Base-by-base conservation (phyloP, 257 asterid genomes). In the Paraleonurus japonicus region DNA sequence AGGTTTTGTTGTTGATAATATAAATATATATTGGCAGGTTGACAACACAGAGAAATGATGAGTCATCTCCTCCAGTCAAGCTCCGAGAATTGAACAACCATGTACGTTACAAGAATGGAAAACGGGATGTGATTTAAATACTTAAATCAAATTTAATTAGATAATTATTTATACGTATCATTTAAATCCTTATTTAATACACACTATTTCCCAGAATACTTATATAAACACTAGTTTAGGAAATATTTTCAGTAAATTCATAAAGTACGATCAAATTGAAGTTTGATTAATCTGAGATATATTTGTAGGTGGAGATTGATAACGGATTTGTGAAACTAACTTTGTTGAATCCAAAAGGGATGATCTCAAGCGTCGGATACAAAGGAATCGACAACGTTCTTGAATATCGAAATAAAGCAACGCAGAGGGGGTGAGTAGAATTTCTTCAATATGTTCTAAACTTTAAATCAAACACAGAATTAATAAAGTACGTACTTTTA, bases 251-350 rank as follows among this genome's bases (percentile, higher is more conserved):
- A 45, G 19, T 45, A 12, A 45, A 48, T 48, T 6, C 10, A 48
- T 48, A 4, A 47, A 45, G 7, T 48, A 13, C 5, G 57, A 7
- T 48, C 11, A 17, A 17, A 48, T 48, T 48, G 20, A 19, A 16
- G 26, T 19, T n/a, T 51, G 58, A 19, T n/a, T 32, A 16, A 58
- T 60, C n/a, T 28, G 47, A n/a, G 41, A 4, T 16, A 24, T 8
- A 27, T 3, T 23, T 68, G 41, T 71, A 90, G 95, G 88, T 88
- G 76, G 83, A 79, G 71, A 73, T 88, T 19, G 89, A 79, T 43
- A 90, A 90, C 45, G 93, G 92, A 12, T 76, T 90, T 1, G 70
- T 88, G 20, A 79, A 41, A 47, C 41, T 88, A 1, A 82, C 83
- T 1, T 30, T 90, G 39, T 16, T 73, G 39, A 82, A 80, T 20